Percentiles rank a stretch among this genome's conserved stretches.
Evolutionary conservation across 1,284 basidiomycete species (phyloP).

Genomic region (Ustanciosporium gigantosporum): DNA sequence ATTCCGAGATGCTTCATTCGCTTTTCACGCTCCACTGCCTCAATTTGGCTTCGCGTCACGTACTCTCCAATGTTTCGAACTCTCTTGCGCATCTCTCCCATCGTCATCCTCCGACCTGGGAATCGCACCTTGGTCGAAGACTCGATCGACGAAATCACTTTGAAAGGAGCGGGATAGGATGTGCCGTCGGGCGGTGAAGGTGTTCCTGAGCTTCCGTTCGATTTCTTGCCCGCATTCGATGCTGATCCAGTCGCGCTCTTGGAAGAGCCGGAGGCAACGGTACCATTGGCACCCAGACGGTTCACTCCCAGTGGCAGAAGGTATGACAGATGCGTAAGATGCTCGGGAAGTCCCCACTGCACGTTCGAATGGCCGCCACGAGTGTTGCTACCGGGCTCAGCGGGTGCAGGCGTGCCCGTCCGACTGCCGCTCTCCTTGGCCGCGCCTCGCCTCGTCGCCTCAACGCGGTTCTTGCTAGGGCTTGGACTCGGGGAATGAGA

Average conservation of each 20-base stretch:
- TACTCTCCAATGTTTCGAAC: constrained; percentile 89
- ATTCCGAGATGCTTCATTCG: constrained; percentile 66
- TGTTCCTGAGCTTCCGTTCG: too few relatives aligned
- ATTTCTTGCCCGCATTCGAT: neutral
- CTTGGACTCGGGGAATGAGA: constrained; percentile 50
- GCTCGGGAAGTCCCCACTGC: constrained; percentile 90
- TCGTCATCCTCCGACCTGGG: constrained; percentile 89
- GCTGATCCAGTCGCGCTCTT: constrained; percentile 1
- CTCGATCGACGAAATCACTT: constrained; percentile 65
- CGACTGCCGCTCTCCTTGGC: constrained; percentile 37
- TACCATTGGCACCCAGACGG: neutral
- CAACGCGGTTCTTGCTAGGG: constrained; percentile 41
- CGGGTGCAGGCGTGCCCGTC: constrained; percentile 40
- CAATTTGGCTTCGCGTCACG: constrained; percentile 65
- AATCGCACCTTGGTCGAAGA: constrained; percentile 89
- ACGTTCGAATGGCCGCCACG: constrained; percentile 68
- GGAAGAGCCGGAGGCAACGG: neutral
- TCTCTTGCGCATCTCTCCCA: constrained; percentile 95
- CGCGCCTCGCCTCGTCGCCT: constrained; percentile 23
- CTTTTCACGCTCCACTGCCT: constrained; percentile 61
- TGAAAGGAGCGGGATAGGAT: constrained; percentile 66
- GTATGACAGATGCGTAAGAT: constrained; percentile 81
- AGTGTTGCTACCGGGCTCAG: constrained; percentile 11
- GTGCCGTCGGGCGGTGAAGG: constrained; percentile 16
- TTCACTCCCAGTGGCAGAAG: constrained; percentile 69